Evolutionary conservation across 495 filamentous ascomycete genomes (phyloP), one percentile per base, ranked within the genome.

Genomic region (Hypomontagnella submonticulosa): DNA sequence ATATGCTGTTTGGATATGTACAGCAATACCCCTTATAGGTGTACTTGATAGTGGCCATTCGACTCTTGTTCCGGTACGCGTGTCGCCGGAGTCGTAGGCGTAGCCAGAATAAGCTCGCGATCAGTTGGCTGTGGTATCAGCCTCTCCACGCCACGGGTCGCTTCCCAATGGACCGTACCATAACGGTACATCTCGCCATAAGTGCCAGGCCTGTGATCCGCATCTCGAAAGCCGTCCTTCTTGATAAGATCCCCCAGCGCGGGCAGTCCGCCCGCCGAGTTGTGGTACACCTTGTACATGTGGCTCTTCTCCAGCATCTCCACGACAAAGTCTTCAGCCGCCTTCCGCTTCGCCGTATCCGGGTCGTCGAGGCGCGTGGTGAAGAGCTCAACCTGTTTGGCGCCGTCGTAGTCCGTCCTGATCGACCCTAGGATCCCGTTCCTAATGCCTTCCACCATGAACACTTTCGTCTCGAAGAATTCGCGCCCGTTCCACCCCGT

Each of bases 151-250:
- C 30, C 47, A 4, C 60, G 61, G 13, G 62, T 73, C 12, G 76
- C 55, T 46, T 73, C 70, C 53, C 71, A 73, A 30, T 72, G 62
- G 11, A 73, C 70, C 10, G 69, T 73, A 9, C 74, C 76, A 38
- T 74, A 76, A 10, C 73, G 47, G 15, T 78, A 71, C 47, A 78
- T 61, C 61, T 72, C 73, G 0, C 74, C 75, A 65, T 74, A 80
- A 0, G 77, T 79, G 2, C 76, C 78, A 1, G 66, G 61, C 34
- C 65, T 57, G 15, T 66, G 64, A 23, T 75, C 71, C 42, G 57
- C 70, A 13, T 72, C 71, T 47, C 57, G 30, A 47, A 74, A 67
- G 12, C 71, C 71, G 13, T 67, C 37, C 38, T 30, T 48, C 57
- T 77, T 73, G 44, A 72, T 68, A 1, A 77, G 36, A 16, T 65